phyloP scores from a whole-genome alignment of 1,284 basidiomycete species.

The Serendipita sp. region DNA sequence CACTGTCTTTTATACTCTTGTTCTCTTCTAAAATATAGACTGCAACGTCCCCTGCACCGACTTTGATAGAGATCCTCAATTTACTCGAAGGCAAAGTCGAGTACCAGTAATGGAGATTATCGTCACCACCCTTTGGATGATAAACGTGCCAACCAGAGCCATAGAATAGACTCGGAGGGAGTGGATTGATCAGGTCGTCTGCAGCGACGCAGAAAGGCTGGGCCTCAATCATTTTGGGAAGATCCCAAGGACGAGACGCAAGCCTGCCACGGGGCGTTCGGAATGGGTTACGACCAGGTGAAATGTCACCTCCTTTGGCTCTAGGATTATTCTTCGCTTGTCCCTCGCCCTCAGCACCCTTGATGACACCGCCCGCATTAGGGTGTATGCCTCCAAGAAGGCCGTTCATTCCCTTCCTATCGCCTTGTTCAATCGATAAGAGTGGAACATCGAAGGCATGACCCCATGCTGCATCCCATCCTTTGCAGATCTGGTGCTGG shows the following conservation, averaged over 20 bases:
- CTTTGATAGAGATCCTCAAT: conserved; percentile 60
- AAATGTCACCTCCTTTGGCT: too few relatives aligned
- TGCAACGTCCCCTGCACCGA: conserved; percentile 64
- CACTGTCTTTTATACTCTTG: conserved; percentile 30
- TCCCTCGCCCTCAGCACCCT: conserved; percentile 27
- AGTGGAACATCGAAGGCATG: conserved; percentile 44
- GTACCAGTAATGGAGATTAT: conserved; percentile 75
- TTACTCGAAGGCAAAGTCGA: conserved; percentile 63
- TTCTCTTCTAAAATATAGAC: conserved; percentile 64
- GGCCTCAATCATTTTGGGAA: conserved; percentile 62
- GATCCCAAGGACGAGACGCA: conserved; percentile 43
- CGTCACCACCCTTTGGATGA: conserved; percentile 44
- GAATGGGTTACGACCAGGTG: conserved; percentile 15
- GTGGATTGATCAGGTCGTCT: conserved; percentile 87
- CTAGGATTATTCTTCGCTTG: too few relatives aligned
- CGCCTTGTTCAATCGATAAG: conserved; percentile 18
- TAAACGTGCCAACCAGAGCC: conserved; percentile 77
- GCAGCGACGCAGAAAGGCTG: conserved; percentile 82
- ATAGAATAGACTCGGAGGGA: conserved; percentile 77
- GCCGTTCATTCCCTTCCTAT: conserved; percentile 31
- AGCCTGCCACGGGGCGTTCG: conserved; percentile 15
- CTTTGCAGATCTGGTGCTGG: conserved; percentile 71
- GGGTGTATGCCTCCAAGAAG: conserved; percentile 36
- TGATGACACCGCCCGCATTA: conserved; percentile 38
- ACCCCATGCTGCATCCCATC: conserved; percentile 67